Evolutionary conservation across 2,329 filamentous ascomycete genomes (phyloP), one percentile per base, ranked within the genome.

Genomic region (Fusarium subtropicale): DNA sequence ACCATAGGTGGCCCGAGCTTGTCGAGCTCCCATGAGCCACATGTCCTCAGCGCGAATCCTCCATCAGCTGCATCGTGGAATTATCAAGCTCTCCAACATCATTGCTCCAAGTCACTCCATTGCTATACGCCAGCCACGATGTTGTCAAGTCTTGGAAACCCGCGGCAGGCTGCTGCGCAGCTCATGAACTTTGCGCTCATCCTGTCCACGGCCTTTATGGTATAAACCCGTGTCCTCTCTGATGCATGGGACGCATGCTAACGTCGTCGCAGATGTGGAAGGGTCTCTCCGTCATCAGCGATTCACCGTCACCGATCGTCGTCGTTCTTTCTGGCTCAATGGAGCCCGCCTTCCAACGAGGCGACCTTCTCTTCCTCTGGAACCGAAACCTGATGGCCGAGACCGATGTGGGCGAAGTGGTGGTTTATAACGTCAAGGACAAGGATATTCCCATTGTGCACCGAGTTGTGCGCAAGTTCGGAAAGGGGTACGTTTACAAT

Each of bases 401-500:
- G 68, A 87, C 85, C 3, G 82, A 83, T 44, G 85, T 88, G 18
- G 85, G 85, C 64, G 85, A 87, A 71, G 78, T 89, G n/a, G 87
- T 89, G 11, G 87, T 89, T 12, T 89, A 89, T 81, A 97, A 97
- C 77, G 92, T 97, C 56, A 88, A 89, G 78, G 94, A 91, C 60
- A 99, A 98, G 85, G 92, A 97, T 71, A 98, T 99, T 69, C 96
- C 96, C 31, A 99, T 99, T 80, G 96, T 99, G 71, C 96, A 99
- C 83, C 86, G 96, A 52, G 87, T 98, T 12, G 91, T 98, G 56
- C 88, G 94, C 81, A 90, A 89, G 77, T 91, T 90, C 77, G 88
- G 89, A 24, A 75, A 75, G 31, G 88, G 88, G 83, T 87, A 76
- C 60, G 85, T 79, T 13, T 11, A 8, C 15, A 4, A 9, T 12